phyloP scores from a whole-genome alignment of 305 asterid genomes.

The Ajuga reptans region DNA sequence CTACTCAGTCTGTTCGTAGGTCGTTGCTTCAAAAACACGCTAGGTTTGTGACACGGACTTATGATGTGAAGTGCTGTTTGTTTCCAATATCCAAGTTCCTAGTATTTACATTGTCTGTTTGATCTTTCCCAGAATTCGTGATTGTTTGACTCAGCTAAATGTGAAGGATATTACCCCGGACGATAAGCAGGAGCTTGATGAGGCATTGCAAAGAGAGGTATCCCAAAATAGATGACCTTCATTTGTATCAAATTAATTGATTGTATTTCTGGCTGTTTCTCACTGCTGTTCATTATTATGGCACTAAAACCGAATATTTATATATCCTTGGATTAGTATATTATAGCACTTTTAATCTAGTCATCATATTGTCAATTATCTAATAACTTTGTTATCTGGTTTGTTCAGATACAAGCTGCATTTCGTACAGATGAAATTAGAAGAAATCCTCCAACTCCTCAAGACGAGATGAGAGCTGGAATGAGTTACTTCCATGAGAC shows the following conservation, averaged over 20 bases:
- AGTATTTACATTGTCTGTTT: conserved; percentile 2
- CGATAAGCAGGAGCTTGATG: conserved; percentile 93
- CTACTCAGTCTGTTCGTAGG: conserved; percentile 70
- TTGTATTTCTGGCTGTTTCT: too few species aligned
- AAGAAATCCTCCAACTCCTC: conserved; percentile 90
- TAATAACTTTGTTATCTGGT: conserved; percentile 3
- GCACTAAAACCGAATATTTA: too few species aligned
- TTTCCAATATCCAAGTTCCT: background rate
- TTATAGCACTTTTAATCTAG: too few species aligned
- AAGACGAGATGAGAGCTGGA: conserved; percentile 96
- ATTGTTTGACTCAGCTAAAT: conserved; percentile 71
- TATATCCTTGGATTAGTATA: too few species aligned
- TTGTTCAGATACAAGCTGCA: conserved; percentile 84
- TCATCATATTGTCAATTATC: background rate
- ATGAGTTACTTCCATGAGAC: conserved; percentile 94
- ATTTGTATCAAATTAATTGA: too few species aligned
- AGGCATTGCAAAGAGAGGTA: conserved; percentile 90
- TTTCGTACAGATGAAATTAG: conserved; percentile 89
- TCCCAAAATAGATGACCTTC: background rate
- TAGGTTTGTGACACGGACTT: conserved; percentile 31
- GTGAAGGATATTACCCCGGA: conserved; percentile 88
- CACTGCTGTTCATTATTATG: too few species aligned
- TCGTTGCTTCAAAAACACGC: conserved; percentile 78
- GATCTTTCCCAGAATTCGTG: conserved; percentile 47
- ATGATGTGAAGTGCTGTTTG: background rate